These are phyloP conservation scores for Solanum commersonii DNA, from an alignment of 257 asterid genomes.

Conservation along the genomic window DNA sequence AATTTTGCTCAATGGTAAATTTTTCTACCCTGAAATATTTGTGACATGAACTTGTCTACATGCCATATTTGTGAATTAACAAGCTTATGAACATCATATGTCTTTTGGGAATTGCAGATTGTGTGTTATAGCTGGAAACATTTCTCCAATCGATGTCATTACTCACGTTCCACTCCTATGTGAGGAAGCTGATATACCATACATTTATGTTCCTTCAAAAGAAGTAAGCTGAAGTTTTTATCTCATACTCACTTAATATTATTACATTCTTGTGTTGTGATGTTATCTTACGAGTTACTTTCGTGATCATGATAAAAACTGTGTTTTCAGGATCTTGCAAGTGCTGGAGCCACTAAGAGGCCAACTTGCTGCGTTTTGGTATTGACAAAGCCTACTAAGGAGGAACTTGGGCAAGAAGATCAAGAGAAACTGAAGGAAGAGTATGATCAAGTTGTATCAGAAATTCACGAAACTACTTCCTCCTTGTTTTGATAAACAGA, in stretches of 20 bases:
- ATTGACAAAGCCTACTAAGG: slow-evolving; percentile 60
- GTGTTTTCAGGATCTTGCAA: slow-evolving; percentile 71
- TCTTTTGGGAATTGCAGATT: slow-evolving; percentile 36
- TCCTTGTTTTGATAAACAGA: slow-evolving; percentile 23
- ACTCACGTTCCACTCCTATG: slow-evolving; percentile 86
- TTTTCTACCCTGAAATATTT: not conserved
- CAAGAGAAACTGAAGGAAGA: slow-evolving; percentile 71
- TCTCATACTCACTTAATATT: not conserved
- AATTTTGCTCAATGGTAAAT: not conserved
- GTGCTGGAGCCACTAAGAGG: slow-evolving; percentile 87
- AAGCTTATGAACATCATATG: not conserved
- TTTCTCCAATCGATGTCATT: slow-evolving; percentile 86
- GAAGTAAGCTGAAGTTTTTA: slow-evolving; percentile 47
- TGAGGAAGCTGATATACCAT: slow-evolving; percentile 78
- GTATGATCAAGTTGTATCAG: slow-evolving; percentile 49
- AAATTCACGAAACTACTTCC: slow-evolving; percentile 44
- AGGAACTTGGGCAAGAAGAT: slow-evolving; percentile 55
- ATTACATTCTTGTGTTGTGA: not conserved
- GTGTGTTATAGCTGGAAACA: slow-evolving; percentile 90
- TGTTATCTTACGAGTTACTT: not conserved
- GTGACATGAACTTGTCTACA: not conserved
- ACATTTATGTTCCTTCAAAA: slow-evolving; percentile 68
- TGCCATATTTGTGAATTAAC: not conserved
- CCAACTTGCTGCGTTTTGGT: slow-evolving; percentile 92
- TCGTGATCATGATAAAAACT: not conserved